These are phyloP conservation scores for Acacia confusa DNA, from an alignment of 306 rosid genomes.

Conservation along the genomic window DNA sequence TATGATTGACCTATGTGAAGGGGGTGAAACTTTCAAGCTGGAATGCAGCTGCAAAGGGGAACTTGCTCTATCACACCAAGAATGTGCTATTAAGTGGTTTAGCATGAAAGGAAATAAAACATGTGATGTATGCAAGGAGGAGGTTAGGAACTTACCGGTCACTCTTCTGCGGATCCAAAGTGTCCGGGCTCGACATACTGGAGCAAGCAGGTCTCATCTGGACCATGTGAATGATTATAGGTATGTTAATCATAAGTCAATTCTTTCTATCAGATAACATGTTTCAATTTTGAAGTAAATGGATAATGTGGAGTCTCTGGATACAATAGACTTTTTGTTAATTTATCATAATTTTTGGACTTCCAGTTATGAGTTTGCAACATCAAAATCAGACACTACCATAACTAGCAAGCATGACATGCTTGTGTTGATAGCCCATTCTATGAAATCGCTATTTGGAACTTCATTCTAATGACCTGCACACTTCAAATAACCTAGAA, in stretches of 20 bases:
- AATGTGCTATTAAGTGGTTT: slow-evolving; percentile 96
- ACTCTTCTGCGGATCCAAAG: slow-evolving; percentile 89
- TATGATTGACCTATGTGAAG: slow-evolving; percentile 86
- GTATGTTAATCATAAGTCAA: slow-evolving; percentile 38
- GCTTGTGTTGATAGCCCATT: background rate
- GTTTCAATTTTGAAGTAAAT: background rate
- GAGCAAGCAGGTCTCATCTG: slow-evolving; percentile 52
- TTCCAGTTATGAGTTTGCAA: background rate
- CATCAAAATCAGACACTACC: background rate
- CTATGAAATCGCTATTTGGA: background rate
- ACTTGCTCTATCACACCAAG: slow-evolving; percentile 97
- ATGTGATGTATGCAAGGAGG: slow-evolving; percentile 90
- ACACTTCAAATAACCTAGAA: background rate
- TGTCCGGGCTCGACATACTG: slow-evolving; percentile 50
- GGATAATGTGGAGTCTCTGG: background rate
- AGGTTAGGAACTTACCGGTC: slow-evolving; percentile 84
- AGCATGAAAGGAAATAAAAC: slow-evolving; percentile 93
- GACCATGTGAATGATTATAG: slow-evolving; percentile 65
- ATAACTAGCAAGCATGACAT: background rate
- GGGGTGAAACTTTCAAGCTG: slow-evolving; percentile 95
- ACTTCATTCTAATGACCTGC: background rate
- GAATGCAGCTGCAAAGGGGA: slow-evolving; percentile 99
- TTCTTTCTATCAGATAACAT: background rate
- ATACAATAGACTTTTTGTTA: background rate
- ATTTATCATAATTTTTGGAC: background rate